Evolutionary conservation across 257 asterid genomes (phyloP).

Genomic region (Plectranthus barbatus): DNA sequence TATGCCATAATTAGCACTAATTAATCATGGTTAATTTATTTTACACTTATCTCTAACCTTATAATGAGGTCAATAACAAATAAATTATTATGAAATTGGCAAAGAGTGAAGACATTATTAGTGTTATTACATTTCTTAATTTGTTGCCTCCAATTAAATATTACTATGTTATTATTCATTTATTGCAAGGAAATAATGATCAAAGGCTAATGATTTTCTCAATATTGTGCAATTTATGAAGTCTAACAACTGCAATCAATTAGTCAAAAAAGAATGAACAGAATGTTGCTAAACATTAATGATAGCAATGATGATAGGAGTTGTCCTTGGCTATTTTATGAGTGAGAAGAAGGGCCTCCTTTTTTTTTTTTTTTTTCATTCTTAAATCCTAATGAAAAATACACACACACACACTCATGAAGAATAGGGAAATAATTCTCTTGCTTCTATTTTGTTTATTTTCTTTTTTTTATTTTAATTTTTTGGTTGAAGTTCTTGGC

Average conservation of each 20-base stretch:
- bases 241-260: slow-evolving; percentile 34
- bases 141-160: neutral
- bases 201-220: neutral
- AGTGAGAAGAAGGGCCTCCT: slow-evolving; percentile 5
- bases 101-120: neutral
- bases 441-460: too few relatives aligned
- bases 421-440: too few relatives aligned
- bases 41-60: too few relatives aligned
- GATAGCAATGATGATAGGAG: slow-evolving; percentile 21
- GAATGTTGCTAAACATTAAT: slow-evolving; percentile 19
- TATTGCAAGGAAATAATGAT: slow-evolving; percentile 13
- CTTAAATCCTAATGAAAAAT: too few relatives aligned
- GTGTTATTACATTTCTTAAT: neutral
- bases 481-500: too few relatives aligned
- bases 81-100: neutral
- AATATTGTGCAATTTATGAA: slow-evolving; percentile 13
- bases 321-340: slow-evolving; percentile 8
- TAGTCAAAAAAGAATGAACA: slow-evolving; percentile 28
- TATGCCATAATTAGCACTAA: too few relatives aligned
- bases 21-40: too few relatives aligned
- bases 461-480: too few relatives aligned
- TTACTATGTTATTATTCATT: neutral
- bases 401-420: too few relatives aligned
- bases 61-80: neutral
- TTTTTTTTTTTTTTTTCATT: too few relatives aligned